Evolutionary conservation across 176 grass and related monocot species (phyloP).

Genomic region (Carex scoparia): DNA sequence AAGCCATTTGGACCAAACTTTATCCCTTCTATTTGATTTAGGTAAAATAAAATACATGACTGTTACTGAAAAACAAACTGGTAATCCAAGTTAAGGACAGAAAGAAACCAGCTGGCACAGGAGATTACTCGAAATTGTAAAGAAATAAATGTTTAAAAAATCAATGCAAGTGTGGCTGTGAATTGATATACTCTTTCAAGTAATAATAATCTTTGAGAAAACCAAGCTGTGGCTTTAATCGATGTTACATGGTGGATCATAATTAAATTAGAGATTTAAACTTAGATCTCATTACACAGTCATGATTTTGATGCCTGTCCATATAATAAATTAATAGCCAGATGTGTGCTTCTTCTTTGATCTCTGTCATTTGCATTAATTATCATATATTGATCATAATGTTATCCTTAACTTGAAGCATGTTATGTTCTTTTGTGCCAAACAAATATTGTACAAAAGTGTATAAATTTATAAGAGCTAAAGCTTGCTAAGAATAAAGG

Average conservation of each 20-base stretch:
- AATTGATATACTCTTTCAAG: background rate
- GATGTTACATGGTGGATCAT: constrained; percentile 17
- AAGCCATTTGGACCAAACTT: too few species aligned
- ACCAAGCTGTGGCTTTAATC: constrained; percentile 9
- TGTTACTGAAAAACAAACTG: background rate
- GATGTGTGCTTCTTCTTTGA: constrained; percentile 11
- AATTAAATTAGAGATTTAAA: constrained; percentile 11
- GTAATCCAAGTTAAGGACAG: constrained; percentile 12
- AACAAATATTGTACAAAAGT: too few species aligned
- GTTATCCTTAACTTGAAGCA: background rate
- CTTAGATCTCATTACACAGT: constrained; percentile 2
- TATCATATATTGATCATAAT: background rate
- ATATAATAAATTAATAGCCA: constrained; percentile 23
- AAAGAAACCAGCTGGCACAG: constrained; percentile 14
- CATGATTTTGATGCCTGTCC: constrained; percentile 25
- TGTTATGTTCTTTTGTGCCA: too few species aligned
- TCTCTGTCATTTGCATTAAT: constrained; percentile 19
- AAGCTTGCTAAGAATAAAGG: too few species aligned
- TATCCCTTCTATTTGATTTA: background rate
- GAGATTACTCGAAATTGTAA: background rate
- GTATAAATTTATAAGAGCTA: too few species aligned
- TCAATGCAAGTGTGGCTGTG: constrained; percentile 7
- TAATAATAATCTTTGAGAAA: constrained; percentile 4
- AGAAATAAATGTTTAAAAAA: background rate
- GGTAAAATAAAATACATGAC: background rate